Percentiles rank a stretch among this genome's conserved stretches.
phyloP scores from a whole-genome alignment of 305 asterid species.

The Plantago lanceolata region DNA sequence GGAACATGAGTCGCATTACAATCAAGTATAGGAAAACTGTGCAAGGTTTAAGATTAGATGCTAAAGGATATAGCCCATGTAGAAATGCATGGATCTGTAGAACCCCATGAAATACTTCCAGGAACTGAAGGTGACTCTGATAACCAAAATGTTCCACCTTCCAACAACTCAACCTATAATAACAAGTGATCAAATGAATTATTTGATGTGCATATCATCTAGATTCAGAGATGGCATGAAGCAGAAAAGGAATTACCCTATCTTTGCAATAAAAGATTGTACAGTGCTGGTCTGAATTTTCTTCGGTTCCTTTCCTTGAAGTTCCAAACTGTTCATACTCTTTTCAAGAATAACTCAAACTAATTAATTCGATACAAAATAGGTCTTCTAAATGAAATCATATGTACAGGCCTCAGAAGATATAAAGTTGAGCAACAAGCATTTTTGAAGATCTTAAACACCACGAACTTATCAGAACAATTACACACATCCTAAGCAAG shows the following conservation, averaged over 20 bases:
- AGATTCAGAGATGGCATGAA: slow-evolving; percentile 7
- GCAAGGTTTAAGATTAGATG: slow-evolving; percentile 19
- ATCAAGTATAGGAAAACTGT: slow-evolving; percentile 4
- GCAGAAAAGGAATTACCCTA: slow-evolving; percentile 50
- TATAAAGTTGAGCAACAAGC: not conserved
- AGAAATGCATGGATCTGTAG: slow-evolving; percentile 75
- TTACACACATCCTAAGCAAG: not conserved
- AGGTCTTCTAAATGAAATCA: not conserved
- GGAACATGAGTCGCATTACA: slow-evolving; percentile 4
- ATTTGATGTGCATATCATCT: slow-evolving; percentile 1
- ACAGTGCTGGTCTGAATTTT: slow-evolving; percentile 80
- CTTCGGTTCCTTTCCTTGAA: slow-evolving; percentile 88
- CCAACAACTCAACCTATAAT: slow-evolving; percentile 80
- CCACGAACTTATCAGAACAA: not conserved
- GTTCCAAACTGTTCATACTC: slow-evolving; percentile 89
- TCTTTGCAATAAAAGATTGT: slow-evolving; percentile 84
- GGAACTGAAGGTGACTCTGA: slow-evolving; percentile 98
- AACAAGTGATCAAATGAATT: slow-evolving; percentile 20
- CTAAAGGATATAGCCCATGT: slow-evolving; percentile 98
- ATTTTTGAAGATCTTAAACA: not conserved
- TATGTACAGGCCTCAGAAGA: no score
- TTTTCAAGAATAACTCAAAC: slow-evolving; percentile 28
- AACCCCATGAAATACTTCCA: slow-evolving; percentile 98
- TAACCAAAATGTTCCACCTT: slow-evolving; percentile 98
- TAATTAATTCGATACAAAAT: slow-evolving; percentile 11